phyloP scores from a whole-genome alignment of 345 rosid genomes.

The Lumnitzera racemosa region DNA sequence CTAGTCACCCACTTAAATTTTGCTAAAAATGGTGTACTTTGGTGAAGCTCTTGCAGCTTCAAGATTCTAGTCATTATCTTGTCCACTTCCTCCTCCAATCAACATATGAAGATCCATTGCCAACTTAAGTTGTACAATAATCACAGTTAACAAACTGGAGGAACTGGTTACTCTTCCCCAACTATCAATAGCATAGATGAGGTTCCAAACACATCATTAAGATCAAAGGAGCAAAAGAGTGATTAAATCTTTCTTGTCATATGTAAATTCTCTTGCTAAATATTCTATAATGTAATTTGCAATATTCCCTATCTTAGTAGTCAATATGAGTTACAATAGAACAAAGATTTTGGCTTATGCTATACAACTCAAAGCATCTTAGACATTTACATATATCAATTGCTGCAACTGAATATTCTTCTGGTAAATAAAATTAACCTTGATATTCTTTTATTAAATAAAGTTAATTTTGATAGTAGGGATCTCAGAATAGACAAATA shows the following conservation, averaged over 20 bases:
- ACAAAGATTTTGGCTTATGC: constrained; percentile 60
- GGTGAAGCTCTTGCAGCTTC: constrained; percentile 43
- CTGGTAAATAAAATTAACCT: too few species aligned
- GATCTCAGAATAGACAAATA: constrained; percentile 61
- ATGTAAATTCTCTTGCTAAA: constrained; percentile 30
- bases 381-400: constrained; percentile 91
- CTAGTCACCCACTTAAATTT: constrained; percentile 96
- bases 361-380: constrained; percentile 93
- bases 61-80: constrained; percentile 37
- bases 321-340: constrained; percentile 50
- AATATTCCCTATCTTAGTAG: constrained; percentile 52
- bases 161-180: constrained; percentile 24
- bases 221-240: constrained; percentile 42
- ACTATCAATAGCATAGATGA: constrained; percentile 17
- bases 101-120: constrained; percentile 34
- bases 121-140: constrained; percentile 38
- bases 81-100: constrained; percentile 45
- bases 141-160: constrained; percentile 39
- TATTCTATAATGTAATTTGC: constrained; percentile 41
- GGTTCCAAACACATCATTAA: constrained; percentile 28
- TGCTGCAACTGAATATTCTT: constrained; percentile 45
- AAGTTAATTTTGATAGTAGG: constrained; percentile 61
- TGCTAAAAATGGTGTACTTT: constrained; percentile 38
- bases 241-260: constrained; percentile 35
- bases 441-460: constrained; percentile 46